Base-by-base conservation (phyloP, 2,329 filamentous ascomycete genomes). In the Claviceps sp. region DNA sequence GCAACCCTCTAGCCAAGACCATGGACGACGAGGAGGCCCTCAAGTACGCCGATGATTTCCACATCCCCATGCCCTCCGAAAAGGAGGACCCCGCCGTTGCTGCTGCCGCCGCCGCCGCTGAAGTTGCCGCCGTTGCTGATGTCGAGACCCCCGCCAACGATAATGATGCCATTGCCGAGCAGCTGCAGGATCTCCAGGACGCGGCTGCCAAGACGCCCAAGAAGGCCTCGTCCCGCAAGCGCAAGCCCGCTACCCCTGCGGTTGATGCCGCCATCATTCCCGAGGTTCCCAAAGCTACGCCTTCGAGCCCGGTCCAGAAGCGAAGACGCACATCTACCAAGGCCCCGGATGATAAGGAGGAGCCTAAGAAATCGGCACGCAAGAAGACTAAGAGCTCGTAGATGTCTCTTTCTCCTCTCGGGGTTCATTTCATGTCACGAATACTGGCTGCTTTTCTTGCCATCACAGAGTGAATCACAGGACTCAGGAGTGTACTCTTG, bases 261-360 rank as follows among this genome's bases (percentile, higher is more conserved):
- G 59, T 61, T 34, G 63, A 64, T 51, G 45, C 51, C 23, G 47
- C 40, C 17, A 50, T 53, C 17, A 47, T 53, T 22, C 72, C 59
- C 57, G 67, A 61, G 67, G 71, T 65, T 17, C 34, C 42, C 39
- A 70, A 71, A 64, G 59, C 61, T 34, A 62, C 66, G 43, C 72
- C 75, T 26, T 71, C 71, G 52, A 80, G 75, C 64, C 78, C 79
- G 34, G 79, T 79, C 57, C 79, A 80, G 73, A 83, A 83, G 77
- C 73, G 79, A 58, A 76, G 81, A 67, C 70, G 79, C 53, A 68
- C 71, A 9, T 78, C 76, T 4, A 67, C 66, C 59, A 82, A 82
- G 72, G 74, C 70, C 42, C 68, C 68, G 29, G 76, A 79, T 53
- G 68, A 74, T 52, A 66, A 68, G 57, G 77, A 80, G 62, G 78